phyloP scores from a whole-genome alignment of 345 rosid species.

The Boechera stricta region DNA sequence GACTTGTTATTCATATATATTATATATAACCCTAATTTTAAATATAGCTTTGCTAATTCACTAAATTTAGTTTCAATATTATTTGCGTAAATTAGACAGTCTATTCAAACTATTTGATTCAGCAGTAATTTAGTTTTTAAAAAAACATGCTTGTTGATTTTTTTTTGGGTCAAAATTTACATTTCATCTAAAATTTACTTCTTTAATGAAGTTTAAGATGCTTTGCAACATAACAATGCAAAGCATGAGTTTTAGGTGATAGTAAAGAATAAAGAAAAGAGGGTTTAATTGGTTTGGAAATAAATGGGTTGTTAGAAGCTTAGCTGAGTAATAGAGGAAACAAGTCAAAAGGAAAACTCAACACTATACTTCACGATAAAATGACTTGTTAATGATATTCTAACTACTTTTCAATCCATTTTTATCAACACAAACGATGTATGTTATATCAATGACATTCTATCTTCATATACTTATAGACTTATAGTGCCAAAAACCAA shows the following conservation, averaged over 20 bases:
- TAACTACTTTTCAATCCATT: conserved; percentile 14
- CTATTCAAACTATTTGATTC: neutral
- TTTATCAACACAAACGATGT: conserved; percentile 17
- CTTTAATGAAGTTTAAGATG: neutral
- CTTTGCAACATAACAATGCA: neutral
- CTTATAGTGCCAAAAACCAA: conserved; percentile 19
- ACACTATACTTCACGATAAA: conserved; percentile 12
- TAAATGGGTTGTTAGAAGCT: conserved; percentile 4
- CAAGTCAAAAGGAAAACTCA: conserved; percentile 27
- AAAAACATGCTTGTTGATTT: neutral
- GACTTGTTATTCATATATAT: neutral
- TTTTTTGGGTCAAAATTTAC: neutral
- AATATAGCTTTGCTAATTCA: neutral
- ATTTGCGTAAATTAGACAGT: neutral
- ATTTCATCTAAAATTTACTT: neutral
- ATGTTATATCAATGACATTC: neutral
- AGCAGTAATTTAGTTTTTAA: neutral
- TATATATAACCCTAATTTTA: neutral
- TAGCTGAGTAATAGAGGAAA: conserved; percentile 17
- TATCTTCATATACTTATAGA: neutral
- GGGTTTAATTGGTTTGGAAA: conserved; percentile 14
- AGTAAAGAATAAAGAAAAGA: conserved; percentile 7
- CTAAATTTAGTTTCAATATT: neutral
- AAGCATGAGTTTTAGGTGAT: conserved; percentile 20
- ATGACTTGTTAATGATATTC: conserved; percentile 14